A percentile compares a stretch with the other conserved stretches of the same genome.
Conservation (phyloP, 257 asterid species). For the Misopates orontium region DNA sequence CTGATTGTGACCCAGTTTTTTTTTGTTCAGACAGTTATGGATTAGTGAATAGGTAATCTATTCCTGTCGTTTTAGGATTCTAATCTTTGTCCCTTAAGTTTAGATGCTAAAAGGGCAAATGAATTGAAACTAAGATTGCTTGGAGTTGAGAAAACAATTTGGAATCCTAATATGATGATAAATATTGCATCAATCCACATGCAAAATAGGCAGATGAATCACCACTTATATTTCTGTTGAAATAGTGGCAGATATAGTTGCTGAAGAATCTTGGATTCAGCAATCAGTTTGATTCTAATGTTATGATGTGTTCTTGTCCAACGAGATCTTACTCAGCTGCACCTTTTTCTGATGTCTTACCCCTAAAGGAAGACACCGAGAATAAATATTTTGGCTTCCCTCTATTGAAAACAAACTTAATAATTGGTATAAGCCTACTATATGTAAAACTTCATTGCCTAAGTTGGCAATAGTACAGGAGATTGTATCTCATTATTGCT, state of each 20-base stretch:
- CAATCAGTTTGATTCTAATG: slow-evolving; percentile 11
- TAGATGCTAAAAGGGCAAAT: not conserved
- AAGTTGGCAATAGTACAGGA: not conserved
- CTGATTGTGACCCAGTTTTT: not conserved
- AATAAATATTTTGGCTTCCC: not conserved
- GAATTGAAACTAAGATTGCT: not conserved
- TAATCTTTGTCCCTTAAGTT: not conserved
- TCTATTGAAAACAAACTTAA: not conserved
- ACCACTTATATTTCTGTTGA: not conserved
- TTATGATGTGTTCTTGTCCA: not conserved
- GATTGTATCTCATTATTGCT: slow-evolving; percentile 2
- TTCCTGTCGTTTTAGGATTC: slow-evolving; percentile 5
- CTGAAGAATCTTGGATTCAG: not conserved
- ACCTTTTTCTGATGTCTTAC: not conserved
- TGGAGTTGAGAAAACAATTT: not conserved
- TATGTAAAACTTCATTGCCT: slow-evolving; percentile 1
- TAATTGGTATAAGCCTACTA: not conserved
- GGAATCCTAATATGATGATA: not conserved
- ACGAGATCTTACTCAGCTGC: not conserved
- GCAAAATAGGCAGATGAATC: not conserved
- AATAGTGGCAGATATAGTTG: slow-evolving; percentile 4
- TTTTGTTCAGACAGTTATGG: slow-evolving; percentile 16
- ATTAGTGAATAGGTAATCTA: not conserved
- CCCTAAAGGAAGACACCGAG: not conserved
- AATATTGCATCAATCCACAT: not conserved